A percentile compares a stretch with the other conserved stretches of the same genome.
Evolutionary conservation across 2,329 filamentous ascomycete genomes (phyloP).

Genomic region (Orbilia brochopaga): DNA sequence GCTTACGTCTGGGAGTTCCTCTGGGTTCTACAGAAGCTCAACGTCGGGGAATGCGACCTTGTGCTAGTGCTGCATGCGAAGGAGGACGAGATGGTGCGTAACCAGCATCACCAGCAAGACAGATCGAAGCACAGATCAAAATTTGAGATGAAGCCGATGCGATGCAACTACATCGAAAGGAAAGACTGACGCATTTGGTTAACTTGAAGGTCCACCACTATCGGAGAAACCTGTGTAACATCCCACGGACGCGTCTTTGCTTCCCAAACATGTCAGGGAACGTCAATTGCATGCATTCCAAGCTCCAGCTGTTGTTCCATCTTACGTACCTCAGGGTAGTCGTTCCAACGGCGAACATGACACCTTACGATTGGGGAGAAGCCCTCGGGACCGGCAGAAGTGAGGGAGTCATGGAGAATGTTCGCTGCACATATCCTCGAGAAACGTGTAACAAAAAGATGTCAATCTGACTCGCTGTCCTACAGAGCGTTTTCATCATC

Average conservation of each 20-base stretch:
- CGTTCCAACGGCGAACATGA: conserved; percentile 85
- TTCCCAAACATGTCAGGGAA: conserved; percentile 80
- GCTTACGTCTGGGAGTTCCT: conserved; percentile 85
- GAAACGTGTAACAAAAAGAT: conserved; percentile 35
- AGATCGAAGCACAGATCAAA: conserved; percentile 11
- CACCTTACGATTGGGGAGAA: conserved; percentile 88
- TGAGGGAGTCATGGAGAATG: conserved; percentile 80
- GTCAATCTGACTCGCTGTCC: conserved; percentile 33
- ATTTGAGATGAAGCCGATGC: conserved; percentile 24
- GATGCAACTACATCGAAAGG: conserved; percentile 21
- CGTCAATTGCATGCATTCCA: conserved; percentile 85
- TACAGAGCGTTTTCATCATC: conserved; percentile 81
- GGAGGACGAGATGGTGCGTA: conserved; percentile 60
- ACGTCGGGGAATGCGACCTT: conserved; percentile 63
- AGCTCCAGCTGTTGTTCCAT: conserved; percentile 88
- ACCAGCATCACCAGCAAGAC: no score
- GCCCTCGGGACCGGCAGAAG: conserved; percentile 55
- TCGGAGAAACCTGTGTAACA: conserved; percentile 58
- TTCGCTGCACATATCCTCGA: conserved; percentile 57
- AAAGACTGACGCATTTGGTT: conserved; percentile 48
- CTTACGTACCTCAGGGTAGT: conserved; percentile 75
- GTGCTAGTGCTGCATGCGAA: conserved; percentile 68
- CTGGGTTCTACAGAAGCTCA: conserved; percentile 77
- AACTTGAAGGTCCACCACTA: conserved; percentile 57
- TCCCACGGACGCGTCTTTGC: conserved; percentile 68